Base-by-base conservation (phyloP, 176 grass and related monocot genomes). In the Oryza meyeriana region DNA sequence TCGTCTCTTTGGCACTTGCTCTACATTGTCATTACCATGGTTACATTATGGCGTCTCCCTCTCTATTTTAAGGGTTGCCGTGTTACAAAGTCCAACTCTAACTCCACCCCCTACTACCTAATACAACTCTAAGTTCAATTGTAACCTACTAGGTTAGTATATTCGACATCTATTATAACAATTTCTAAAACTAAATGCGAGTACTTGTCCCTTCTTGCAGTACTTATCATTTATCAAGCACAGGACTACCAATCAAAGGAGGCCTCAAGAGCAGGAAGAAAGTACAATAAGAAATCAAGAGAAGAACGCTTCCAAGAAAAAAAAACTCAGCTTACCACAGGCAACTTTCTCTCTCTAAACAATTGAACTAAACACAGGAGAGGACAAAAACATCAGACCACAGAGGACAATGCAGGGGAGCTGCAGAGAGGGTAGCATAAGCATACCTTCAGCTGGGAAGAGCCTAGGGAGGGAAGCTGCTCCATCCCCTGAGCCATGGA, bases 371-470 rank as follows among this genome's bases (percentile, higher is more conserved):
- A 57, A 77, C 7, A 17, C 45, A 34, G 14, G 22, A n/a, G 79
- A 71, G 17, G 66, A 24, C 1, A 12, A 65, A 57, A 67, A 26
- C 33, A 65, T 17, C 16, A 52, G 31, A 30, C 22, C 20, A 28
- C 42, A 55, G 10, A 50, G 3, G 31, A 25, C 24, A 71, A 81
- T 81, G 52, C 33, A 76, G 44, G 12, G 22, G 68, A 79, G 45
- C 7, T 44, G 17, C 36, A 14, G 59, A 77, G 34, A 71, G 12
- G 12, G 48, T 14, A 1, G 5, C 64, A 9, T 10, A 22, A 55
- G 50, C 50, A n/a, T 55, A 90, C 88, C 83, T 90, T 90, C 88
- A 67, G 73, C 20, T 12, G 83, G 35, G 61, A 59, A 65, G 79
- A 89, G 83, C 28, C 66, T 85, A 16, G 79, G 86, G 30, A 4